Base-by-base conservation (phyloP, 225 moss, liverwort and hornwort genomes). In the Neckera pumila region DNA sequence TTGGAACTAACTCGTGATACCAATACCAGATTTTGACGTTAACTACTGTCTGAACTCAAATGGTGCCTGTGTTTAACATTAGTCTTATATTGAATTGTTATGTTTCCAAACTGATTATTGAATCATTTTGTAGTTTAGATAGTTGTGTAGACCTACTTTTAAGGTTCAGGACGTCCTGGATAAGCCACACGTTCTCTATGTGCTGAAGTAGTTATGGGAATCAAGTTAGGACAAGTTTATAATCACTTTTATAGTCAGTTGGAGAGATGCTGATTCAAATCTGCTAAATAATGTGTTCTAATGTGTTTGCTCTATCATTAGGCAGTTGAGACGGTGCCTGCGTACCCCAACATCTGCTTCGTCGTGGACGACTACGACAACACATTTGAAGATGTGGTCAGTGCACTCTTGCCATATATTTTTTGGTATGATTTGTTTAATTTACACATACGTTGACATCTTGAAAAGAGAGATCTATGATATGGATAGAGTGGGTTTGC, bases 341-440 rank as follows among this genome's bases (percentile, higher is more conserved):
- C 99, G 56, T 99, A 99, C 81, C 99, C 97, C 86, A 95, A 99
- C 70, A 96, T 99, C 84, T 99, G 96, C 94, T 99, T 99, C 86
- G 96, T 94, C 78, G 97, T 99, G 81, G 99, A 99, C 83, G 99
- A 99, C 89, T 97, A 93, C 66, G 99, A 97, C 87, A 95, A 97
- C 90, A 99, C 97, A 53, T 99, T 99, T 86, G 97, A 97, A 88
- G 97, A 96, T 86, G 99, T 99, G 97, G 98, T 98, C 85, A 93
- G 91, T 90, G 69, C 59, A 81, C 61, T 72, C 80, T 86, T 84
- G 58, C 67, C 71, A 56, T 56, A 53, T 51, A 21, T 86, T 66
- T 79, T 43, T 59, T 79, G 86, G 86, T 47, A 74, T 31, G 60
- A 43, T 78, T 74, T 60, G 38, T 85, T 81, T 87, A 42, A 38